Conservation (phyloP, 371 early-diverging fungal species). For the Globomyces sp. region DNA sequence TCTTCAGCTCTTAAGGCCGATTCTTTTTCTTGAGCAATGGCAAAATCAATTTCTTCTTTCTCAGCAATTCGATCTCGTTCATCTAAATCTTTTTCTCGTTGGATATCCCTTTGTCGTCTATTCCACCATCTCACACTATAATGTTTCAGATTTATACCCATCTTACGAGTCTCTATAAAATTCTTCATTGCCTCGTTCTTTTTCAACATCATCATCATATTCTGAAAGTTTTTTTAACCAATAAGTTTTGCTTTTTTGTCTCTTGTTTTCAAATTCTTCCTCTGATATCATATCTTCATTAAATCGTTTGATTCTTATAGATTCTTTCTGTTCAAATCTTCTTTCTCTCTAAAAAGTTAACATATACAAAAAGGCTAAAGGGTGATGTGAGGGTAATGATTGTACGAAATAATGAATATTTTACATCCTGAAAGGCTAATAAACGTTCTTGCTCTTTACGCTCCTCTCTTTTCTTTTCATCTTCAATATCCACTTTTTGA, state of each 20-base stretch:
- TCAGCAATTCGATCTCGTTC: constrained; percentile 65
- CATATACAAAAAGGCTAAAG: background rate
- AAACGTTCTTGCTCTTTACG: constrained; percentile 65
- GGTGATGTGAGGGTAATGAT: constrained; percentile 11
- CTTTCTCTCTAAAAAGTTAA: constrained; percentile 50
- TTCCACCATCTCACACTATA: constrained; percentile 68
- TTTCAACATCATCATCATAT: constrained; percentile 75
- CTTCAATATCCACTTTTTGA: constrained; percentile 57
- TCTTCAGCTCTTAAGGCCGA: constrained; percentile 22
- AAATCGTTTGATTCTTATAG: constrained; percentile 49
- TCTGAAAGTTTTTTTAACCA: constrained; percentile 57
- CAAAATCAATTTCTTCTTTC: constrained; percentile 42
- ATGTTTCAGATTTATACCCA: background rate
- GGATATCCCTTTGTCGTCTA: constrained; percentile 56
- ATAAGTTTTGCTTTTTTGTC: constrained; percentile 48
- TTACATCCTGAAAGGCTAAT: constrained; percentile 57
- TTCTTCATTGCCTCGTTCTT: constrained; percentile 58
- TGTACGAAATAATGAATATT: constrained; percentile 28
- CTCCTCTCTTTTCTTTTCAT: constrained; percentile 46
- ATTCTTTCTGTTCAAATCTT: constrained; percentile 65
- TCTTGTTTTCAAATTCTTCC: constrained; percentile 48
- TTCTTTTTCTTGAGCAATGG: constrained; percentile 14
- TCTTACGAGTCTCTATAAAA: constrained; percentile 69
- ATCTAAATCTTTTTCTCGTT: constrained; percentile 69
- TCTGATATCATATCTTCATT: constrained; percentile 55